A percentile compares a stretch with the other conserved stretches of the same genome.
Evolutionary conservation across 2,329 filamentous ascomycete genomes (phyloP).

Genomic region (Fusarium tricinctum): DNA sequence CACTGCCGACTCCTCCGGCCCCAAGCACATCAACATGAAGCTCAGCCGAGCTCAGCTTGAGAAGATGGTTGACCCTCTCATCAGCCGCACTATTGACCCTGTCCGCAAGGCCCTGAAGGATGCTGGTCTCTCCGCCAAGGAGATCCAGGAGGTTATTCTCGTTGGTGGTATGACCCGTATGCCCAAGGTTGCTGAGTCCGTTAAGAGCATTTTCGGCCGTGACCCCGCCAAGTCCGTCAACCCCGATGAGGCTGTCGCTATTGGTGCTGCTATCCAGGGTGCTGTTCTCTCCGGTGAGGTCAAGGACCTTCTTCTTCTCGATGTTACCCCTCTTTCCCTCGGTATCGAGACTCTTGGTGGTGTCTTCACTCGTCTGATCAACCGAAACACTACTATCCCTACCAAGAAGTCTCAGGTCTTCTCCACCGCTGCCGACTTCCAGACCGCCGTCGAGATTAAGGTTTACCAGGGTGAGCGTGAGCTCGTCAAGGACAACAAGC

Average conservation of each 20-base stretch:
- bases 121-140: conserved; percentile 88
- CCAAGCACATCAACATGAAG: conserved; percentile 99
- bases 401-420: conserved; percentile 99
- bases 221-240: conserved; percentile 98
- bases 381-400: conserved; percentile 98
- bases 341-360: conserved; percentile 98
- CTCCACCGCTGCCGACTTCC: conserved; percentile 97
- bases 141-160: conserved; percentile 97
- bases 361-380: conserved; percentile 98
- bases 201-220: conserved; percentile 96
- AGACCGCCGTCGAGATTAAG: conserved; percentile 99
- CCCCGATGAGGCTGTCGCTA: conserved; percentile 97
- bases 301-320: conserved; percentile 93
- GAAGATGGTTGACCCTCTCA: conserved; percentile 90
- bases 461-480: conserved; percentile 99
- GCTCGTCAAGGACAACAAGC: conserved; percentile 98
- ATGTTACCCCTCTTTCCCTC: conserved; percentile 95
- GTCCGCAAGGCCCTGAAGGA: conserved; percentile 98
- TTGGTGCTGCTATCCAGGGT: conserved; percentile 97
- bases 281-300: conserved; percentile 96
- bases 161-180: conserved; percentile 99
- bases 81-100: conserved; percentile 87
- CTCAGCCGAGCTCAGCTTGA: conserved; percentile 93
- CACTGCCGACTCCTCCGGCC: conserved; percentile 93
- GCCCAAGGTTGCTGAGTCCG: conserved; percentile 96